Evolutionary conservation across 202 grass and related monocot genomes (phyloP).

Genomic region (Saccharum hybrid): DNA sequence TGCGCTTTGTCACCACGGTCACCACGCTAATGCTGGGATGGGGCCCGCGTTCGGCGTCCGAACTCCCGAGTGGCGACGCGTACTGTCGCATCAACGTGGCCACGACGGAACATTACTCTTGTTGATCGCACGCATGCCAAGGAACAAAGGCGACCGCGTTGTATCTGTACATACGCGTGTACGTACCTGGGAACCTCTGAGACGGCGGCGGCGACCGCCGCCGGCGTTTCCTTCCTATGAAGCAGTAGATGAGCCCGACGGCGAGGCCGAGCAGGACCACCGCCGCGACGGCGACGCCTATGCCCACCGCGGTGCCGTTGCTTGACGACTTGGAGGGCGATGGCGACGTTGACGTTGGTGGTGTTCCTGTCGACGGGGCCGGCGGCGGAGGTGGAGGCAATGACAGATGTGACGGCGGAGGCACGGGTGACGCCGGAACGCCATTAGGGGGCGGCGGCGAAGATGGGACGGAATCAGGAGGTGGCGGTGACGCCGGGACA

Average conservation of each 20-base stretch:
- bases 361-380: not conserved
- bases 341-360: not conserved
- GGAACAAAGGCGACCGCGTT: not conserved
- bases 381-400: slow-evolving; percentile 37
- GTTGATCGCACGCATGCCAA: not conserved
- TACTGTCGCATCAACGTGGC: slow-evolving; percentile 27
- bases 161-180: not conserved
- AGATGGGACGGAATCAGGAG: not conserved
- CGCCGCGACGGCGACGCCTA: slow-evolving; percentile 37
- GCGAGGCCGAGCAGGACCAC: slow-evolving; percentile 50
- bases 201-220: slow-evolving; percentile 25
- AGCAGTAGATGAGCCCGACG: slow-evolving; percentile 49
- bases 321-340: slow-evolving; percentile 24
- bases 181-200: slow-evolving; percentile 23
- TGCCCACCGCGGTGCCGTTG: slow-evolving; percentile 28
- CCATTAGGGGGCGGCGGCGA: slow-evolving; percentile 32
- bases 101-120: slow-evolving; percentile 21
- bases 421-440: not conserved
- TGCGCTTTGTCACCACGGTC: not conserved
- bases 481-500: not conserved
- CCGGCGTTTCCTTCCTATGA: slow-evolving; percentile 37
- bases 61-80: slow-evolving; percentile 16
- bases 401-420: not conserved
- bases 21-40: not conserved
- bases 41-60: not conserved